Conservation (phyloP, 352 stramenopile species). For the Pythium chondricola region DNA sequence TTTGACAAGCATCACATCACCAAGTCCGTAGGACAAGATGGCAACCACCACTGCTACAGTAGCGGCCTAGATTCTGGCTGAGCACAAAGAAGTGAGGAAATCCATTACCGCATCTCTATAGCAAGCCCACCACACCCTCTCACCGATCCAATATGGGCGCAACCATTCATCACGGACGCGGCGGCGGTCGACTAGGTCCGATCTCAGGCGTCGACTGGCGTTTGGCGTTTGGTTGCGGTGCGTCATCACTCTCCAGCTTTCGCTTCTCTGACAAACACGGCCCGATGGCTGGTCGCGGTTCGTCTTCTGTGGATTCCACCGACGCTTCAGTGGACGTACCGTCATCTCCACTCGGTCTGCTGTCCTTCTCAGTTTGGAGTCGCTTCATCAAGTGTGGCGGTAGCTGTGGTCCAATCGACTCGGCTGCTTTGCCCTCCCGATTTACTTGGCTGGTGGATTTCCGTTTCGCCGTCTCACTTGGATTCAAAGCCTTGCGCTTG, state of each 20-base stretch:
- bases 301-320: background rate
- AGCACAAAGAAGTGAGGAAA: too few species aligned
- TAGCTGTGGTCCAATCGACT: slow-evolving; percentile 55
- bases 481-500: slow-evolving; percentile 4
- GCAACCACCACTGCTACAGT: too few species aligned
- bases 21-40: too few species aligned
- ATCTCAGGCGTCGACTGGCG: background rate
- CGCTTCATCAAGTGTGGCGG: slow-evolving; percentile 29
- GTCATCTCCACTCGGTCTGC: background rate
- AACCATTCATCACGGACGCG: too few species aligned
- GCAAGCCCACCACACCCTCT: too few species aligned
- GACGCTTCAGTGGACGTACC: too few species aligned
- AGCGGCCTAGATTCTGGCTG: too few species aligned
- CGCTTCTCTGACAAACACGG: background rate
- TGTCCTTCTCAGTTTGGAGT: background rate
- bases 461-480: too few species aligned
- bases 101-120: too few species aligned
- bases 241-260: background rate
- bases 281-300: too few species aligned
- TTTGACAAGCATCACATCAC: too few species aligned
- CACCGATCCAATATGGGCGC: too few species aligned
- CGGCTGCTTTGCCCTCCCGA: background rate
- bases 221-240: background rate
- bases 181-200: background rate
- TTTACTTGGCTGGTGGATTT: background rate